Percentiles rank a stretch among this genome's conserved stretches.
phyloP scores from a whole-genome alignment of 441 rosid genomes.

The Codiaeum variegatum region DNA sequence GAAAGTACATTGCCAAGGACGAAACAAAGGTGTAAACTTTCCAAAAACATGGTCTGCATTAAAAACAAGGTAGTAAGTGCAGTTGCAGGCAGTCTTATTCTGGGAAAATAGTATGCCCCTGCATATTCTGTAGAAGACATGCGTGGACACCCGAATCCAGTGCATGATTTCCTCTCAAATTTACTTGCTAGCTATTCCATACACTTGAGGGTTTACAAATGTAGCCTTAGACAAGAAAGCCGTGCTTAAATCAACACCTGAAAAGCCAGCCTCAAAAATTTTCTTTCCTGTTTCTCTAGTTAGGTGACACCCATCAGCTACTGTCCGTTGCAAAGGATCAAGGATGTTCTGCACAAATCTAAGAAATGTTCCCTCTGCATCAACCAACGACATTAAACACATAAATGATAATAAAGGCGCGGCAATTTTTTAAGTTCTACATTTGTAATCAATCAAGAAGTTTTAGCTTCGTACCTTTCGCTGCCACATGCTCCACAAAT shows the following conservation, averaged over 20 bases:
- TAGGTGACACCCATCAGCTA: slow-evolving; percentile 79
- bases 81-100: neutral
- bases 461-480: slow-evolving; percentile 46
- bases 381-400: neutral
- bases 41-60: neutral
- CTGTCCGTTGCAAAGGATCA: slow-evolving; percentile 68
- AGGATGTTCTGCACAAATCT: slow-evolving; percentile 56
- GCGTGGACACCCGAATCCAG: neutral
- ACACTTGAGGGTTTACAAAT: slow-evolving; percentile 59
- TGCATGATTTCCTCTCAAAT: neutral
- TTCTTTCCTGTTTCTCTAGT: slow-evolving; percentile 60
- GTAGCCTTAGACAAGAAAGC: slow-evolving; percentile 39
- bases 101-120: neutral
- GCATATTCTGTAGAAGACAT: neutral
- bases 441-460: neutral
- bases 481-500: slow-evolving; percentile 90
- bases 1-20: neutral
- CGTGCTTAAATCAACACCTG: slow-evolving; percentile 41
- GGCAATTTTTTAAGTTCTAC: neutral
- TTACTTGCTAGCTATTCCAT: slow-evolving; percentile 63
- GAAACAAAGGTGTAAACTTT: neutral
- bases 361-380: slow-evolving; percentile 67
- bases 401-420: neutral
- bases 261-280: slow-evolving; percentile 62
- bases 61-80: neutral